Evolutionary conservation across 805 yeast genomes (phyloP).

Genomic region (Zygosaccharomyces siamensis): DNA sequence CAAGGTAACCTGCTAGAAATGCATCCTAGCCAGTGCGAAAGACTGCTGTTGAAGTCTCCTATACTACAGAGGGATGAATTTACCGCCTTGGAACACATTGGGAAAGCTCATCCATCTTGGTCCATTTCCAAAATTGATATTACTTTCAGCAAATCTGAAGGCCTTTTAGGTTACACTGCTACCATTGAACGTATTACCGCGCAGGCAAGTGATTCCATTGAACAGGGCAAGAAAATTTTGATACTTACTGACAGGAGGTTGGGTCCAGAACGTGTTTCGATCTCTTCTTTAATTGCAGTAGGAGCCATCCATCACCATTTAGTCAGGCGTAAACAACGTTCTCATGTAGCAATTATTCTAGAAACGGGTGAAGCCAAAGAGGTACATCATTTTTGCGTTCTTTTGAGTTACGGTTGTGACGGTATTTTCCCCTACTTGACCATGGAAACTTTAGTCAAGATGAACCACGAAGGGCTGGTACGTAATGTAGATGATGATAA

Average conservation of each 20-base stretch:
- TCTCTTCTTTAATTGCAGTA: conserved; percentile 84
- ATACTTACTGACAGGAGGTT: conserved; percentile 69
- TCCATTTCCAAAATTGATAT: conserved; percentile 76
- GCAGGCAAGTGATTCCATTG: conserved; percentile 81
- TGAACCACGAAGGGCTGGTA: conserved; percentile 75
- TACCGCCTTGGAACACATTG: conserved; percentile 66
- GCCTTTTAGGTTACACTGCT: conserved; percentile 76
- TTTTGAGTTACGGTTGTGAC: conserved; percentile 96
- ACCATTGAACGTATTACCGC: conserved; percentile 84
- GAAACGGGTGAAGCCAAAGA: conserved; percentile 98
- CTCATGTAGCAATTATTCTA: conserved; percentile 84
- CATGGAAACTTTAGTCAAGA: conserved; percentile 78
- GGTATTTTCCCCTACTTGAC: conserved; percentile 93
- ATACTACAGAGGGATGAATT: conserved; percentile 70
- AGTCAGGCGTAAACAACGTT: conserved; percentile 92
- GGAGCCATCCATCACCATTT: conserved; percentile 97
- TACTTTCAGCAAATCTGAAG: conserved; percentile 79
- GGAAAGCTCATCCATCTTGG: conserved; percentile 81
- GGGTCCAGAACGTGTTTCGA: conserved; percentile 60
- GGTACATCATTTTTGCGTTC: conserved; percentile 91
- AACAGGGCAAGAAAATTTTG: conserved; percentile 66
- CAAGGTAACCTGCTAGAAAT: conserved; percentile 90
- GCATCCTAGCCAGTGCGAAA: conserved; percentile 87
- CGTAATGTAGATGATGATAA: conserved; percentile 41
- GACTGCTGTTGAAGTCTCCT: conserved; percentile 79